Evolutionary conservation across 306 rosid species (phyloP).

Genomic region (Arachis stenosperma): DNA sequence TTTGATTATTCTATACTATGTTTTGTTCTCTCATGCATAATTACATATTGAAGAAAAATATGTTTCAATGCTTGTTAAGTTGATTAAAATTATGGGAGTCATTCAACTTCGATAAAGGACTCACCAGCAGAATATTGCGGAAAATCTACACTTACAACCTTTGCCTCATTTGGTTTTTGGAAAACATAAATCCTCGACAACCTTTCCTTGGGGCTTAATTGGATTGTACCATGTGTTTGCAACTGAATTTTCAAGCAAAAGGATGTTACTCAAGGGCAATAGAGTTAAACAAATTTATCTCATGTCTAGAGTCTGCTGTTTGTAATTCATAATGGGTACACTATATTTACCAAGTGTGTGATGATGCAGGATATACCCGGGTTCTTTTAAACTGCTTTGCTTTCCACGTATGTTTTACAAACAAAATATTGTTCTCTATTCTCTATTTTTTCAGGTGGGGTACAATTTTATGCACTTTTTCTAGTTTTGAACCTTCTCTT

Average conservation of each 20-base stretch:
- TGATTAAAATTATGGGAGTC: not conserved
- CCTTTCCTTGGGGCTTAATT: conserved; percentile 3
- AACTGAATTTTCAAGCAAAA: conserved; percentile 22
- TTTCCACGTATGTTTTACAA: conserved; percentile 72
- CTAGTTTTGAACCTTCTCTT: conserved; percentile 20
- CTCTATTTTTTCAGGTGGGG: conserved; percentile 86
- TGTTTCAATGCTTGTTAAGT: not conserved
- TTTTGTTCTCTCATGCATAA: conserved; percentile 31
- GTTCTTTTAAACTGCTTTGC: conserved; percentile 77
- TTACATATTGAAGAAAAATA: conserved; percentile 20
- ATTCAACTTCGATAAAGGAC: conserved; percentile 18
- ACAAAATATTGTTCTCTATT: conserved; percentile 74
- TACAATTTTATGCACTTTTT: conserved; percentile 28
- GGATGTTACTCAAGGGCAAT: conserved; percentile 9
- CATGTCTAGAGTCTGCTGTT: conserved; percentile 9
- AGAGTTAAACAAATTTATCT: conserved; percentile 11
- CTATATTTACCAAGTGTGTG: conserved; percentile 30
- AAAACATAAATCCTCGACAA: conserved; percentile 2
- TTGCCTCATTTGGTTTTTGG: conserved; percentile 18
- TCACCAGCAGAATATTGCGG: conserved; percentile 20
- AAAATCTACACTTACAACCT: not conserved
- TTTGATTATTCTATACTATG: conserved; percentile 30
- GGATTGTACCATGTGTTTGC: conserved; percentile 32
- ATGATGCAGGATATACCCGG: conserved; percentile 81
- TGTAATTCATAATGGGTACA: conserved; percentile 4